Percentiles rank a stretch among this genome's conserved stretches.
phyloP scores from a whole-genome alignment of 495 filamentous ascomycete genomes.

The Lasiosphaeria ovina region DNA sequence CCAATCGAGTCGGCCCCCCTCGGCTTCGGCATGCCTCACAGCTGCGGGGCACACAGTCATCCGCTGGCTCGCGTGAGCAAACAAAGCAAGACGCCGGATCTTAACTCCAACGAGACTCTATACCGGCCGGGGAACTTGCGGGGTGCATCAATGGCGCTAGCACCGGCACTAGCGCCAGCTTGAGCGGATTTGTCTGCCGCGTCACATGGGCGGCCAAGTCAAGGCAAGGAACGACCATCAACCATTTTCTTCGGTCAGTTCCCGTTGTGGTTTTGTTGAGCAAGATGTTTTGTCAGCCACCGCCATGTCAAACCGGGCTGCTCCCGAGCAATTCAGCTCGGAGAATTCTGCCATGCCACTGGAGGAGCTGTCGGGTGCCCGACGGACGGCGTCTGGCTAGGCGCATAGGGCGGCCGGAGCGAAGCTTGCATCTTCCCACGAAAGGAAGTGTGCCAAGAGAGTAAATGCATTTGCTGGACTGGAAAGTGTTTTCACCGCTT shows the following conservation, averaged over 20 bases:
- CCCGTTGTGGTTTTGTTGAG: too few species aligned
- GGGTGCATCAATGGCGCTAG: too few species aligned
- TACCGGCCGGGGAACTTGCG: too few species aligned
- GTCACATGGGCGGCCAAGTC: not conserved
- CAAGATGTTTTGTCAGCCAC: too few species aligned
- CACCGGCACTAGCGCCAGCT: not conserved
- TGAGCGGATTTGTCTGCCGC: not conserved
- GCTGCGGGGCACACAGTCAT: too few species aligned
- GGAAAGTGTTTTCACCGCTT: slow-evolving; percentile 17
- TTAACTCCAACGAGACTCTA: too few species aligned
- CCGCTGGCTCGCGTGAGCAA: too few species aligned
- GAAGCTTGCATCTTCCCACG: not conserved
- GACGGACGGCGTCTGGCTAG: slow-evolving; percentile 11
- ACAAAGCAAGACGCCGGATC: too few species aligned
- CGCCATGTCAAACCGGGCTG: not conserved
- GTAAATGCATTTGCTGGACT: slow-evolving; percentile 1
- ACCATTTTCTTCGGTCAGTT: too few species aligned
- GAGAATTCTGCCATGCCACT: slow-evolving; percentile 23
- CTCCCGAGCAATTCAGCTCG: slow-evolving; percentile 15
- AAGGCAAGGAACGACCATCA: too few species aligned
- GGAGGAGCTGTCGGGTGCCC: slow-evolving; percentile 17
- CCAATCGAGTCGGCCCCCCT: too few species aligned
- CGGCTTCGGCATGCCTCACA: too few species aligned
- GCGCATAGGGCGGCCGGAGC: slow-evolving; percentile 7
- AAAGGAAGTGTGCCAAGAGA: not conserved